phyloP scores from a whole-genome alignment of 257 asterid species.

The Catharanthus roseus region DNA sequence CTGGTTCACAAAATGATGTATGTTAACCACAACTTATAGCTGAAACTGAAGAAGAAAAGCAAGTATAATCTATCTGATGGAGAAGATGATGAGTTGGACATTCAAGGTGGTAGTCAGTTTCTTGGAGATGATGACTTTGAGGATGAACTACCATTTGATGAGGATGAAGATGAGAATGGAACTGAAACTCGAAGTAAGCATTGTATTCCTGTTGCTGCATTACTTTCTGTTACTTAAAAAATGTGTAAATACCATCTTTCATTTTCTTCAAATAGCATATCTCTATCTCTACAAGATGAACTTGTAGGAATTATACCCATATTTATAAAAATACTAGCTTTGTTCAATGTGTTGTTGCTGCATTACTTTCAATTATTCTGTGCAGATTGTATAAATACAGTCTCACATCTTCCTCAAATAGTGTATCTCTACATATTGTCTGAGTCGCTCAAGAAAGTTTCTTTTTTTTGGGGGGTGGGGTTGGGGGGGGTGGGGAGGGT shows the following conservation, averaged over 20 bases:
- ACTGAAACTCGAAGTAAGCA: constrained; percentile 40
- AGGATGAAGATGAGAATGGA: constrained; percentile 45
- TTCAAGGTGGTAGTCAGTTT: constrained; percentile 33
- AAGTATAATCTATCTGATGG: constrained; percentile 87
- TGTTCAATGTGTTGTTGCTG: not conserved
- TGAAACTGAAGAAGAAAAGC: constrained; percentile 62
- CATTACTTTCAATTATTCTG: not conserved
- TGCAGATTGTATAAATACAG: not conserved
- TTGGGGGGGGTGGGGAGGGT: too few relatives aligned
- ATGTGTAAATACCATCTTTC: not conserved
- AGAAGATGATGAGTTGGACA: constrained; percentile 78
- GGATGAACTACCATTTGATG: constrained; percentile 60
- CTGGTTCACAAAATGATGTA: not conserved
- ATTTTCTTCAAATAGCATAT: not conserved
- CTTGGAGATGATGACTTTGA: constrained; percentile 78
- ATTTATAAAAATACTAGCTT: too few relatives aligned
- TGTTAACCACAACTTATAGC: constrained; percentile 24
- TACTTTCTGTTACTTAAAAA: constrained; percentile 1
- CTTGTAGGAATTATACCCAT: not conserved
- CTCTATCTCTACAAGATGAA: not conserved
- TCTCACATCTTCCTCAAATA: not conserved
- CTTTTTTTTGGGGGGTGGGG: not conserved
- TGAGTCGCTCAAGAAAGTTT: not conserved
- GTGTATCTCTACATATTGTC: not conserved
- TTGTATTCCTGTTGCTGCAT: constrained; percentile 1